Percentiles rank a stretch among this genome's conserved stretches.
These are phyloP conservation scores for Nakazawaea ernobii DNA, from an alignment of 805 yeast species.

Conservation along the genomic window DNA sequence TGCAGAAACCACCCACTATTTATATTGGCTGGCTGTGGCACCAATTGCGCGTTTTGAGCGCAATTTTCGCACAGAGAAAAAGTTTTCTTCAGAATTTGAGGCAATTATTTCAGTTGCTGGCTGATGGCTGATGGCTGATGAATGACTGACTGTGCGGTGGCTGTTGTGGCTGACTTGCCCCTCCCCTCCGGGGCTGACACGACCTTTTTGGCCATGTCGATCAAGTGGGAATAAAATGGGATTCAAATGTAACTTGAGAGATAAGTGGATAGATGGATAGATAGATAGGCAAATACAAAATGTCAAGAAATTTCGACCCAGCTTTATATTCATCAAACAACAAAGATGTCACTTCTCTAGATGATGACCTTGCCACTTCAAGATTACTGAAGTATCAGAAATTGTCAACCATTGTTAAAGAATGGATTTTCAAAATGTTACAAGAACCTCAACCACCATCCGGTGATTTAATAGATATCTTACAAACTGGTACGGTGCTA, in stretches of 20 bases:
- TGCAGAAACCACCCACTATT: background rate
- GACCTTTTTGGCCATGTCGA: no score
- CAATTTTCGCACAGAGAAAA: no score
- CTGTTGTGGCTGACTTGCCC: no score
- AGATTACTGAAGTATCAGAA: constrained; percentile 47
- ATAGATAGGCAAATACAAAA: background rate
- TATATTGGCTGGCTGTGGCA: no score
- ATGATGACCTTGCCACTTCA: constrained; percentile 50
- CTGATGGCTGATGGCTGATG: no score
- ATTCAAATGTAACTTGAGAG: background rate
- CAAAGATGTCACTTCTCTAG: constrained; percentile 50
- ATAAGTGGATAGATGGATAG: background rate
- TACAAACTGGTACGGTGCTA: constrained; percentile 59
- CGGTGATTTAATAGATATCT: constrained; percentile 43
- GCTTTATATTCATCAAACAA: constrained; percentile 4
- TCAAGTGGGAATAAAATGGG: no score
- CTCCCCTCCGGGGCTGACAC: no score
- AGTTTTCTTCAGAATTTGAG: no score
- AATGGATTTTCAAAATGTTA: constrained; percentile 48
- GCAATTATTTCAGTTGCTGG: no score
- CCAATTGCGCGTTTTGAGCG: no score
- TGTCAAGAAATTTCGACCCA: constrained; percentile 15
- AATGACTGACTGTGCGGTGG: no score
- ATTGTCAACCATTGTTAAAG: constrained; percentile 28
- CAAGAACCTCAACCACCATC: constrained; percentile 21